Percentiles rank a stretch among this genome's conserved stretches.
These are phyloP conservation scores for Zygoascus tannicola DNA, from an alignment of 805 yeast species.

Conservation along the genomic window DNA sequence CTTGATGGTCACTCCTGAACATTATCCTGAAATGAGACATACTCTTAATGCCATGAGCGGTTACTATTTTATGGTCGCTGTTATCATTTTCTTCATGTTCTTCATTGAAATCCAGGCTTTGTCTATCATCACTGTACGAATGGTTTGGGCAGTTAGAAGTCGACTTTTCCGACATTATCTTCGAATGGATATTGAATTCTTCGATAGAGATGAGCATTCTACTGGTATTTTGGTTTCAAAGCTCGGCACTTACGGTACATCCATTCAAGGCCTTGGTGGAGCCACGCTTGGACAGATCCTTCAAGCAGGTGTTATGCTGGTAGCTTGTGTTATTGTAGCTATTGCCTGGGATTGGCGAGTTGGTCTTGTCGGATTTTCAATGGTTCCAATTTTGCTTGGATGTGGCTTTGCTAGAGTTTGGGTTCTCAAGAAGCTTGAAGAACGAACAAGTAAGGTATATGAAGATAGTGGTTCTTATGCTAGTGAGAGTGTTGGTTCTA, in stretches of 20 bases:
- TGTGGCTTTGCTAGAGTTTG: slow-evolving; percentile 32
- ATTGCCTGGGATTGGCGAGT: slow-evolving; percentile 33
- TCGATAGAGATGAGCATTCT: slow-evolving; percentile 29
- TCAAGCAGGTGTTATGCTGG: slow-evolving; percentile 29
- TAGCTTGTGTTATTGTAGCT: slow-evolving; percentile 33
- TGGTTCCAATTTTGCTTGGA: slow-evolving; percentile 31
- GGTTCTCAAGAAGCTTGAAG: slow-evolving; percentile 27
- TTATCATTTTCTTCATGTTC: slow-evolving; percentile 22
- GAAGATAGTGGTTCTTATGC: slow-evolving; percentile 34
- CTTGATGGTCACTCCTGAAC: slow-evolving; percentile 26
- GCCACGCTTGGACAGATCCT: slow-evolving; percentile 34
- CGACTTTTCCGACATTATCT: slow-evolving; percentile 27
- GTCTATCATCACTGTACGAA: slow-evolving; percentile 23
- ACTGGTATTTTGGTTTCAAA: slow-evolving; percentile 32
- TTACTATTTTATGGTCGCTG: slow-evolving; percentile 30
- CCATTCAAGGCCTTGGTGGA: slow-evolving; percentile 33
- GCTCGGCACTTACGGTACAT: slow-evolving; percentile 33
- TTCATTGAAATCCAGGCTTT: slow-evolving; percentile 19
- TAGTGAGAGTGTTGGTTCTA: slow-evolving; percentile 31
- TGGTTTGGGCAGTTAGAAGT: slow-evolving; percentile 28
- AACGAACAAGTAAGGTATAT: slow-evolving; percentile 31
- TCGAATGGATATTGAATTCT: slow-evolving; percentile 31
- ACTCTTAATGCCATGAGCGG: slow-evolving; percentile 28
- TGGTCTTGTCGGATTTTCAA: slow-evolving; percentile 33
- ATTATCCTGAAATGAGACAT: slow-evolving; percentile 27